Evolutionary conservation across 495 filamentous ascomycete species (phyloP), one percentile per base, ranked within the genome.

Genomic region (Trichoderma erinaceum): DNA sequence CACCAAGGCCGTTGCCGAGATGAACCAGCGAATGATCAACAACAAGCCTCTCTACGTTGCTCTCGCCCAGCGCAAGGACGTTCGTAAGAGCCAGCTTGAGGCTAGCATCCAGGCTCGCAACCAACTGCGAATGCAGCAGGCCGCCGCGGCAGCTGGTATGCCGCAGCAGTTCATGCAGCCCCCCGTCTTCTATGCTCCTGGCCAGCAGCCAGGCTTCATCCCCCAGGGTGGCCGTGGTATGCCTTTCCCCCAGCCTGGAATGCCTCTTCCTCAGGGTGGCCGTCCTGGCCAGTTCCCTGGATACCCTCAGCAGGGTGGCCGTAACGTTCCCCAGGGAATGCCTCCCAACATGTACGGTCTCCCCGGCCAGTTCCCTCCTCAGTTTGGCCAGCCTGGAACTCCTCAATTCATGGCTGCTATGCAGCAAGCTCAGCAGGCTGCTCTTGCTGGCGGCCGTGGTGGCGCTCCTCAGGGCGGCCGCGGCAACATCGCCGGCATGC

Each of bases 11-110:
- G 94, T 98, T 67, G 92, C 92, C 67, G 96, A 98, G 78, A 97
- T 97, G 90, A 98, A 98, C 84, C 94, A 97, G 84, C 90, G 93
- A 77, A 99, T 99, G 96, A 84, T 98, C 72, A 90, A 93, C 78
- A 86, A 86, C 82, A 99, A 99, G 87, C 95, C 95, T 50, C 87
- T 99, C 66, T 99, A 98, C 74, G 95, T 99, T 75, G 96, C 95
- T 69, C 86, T 99, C 63, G 95, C 95, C 67, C 96, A 98, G 86
- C 92, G 96, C 78, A 99, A 99, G 87, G 95, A 99, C 80, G 93
- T 98, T 73, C 93, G 95, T 79, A 95, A 97, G 86, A 96, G 85
- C 82, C 95, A 98, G 80, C 89, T 99, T 72, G 95, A 99, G 84
- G 93, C 94, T 71, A 97, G 92, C 84, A 98, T 99, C 77, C 96